Evolutionary conservation across 2,329 filamentous ascomycete genomes (phyloP).

Genomic region (Aciculosporium take): DNA sequence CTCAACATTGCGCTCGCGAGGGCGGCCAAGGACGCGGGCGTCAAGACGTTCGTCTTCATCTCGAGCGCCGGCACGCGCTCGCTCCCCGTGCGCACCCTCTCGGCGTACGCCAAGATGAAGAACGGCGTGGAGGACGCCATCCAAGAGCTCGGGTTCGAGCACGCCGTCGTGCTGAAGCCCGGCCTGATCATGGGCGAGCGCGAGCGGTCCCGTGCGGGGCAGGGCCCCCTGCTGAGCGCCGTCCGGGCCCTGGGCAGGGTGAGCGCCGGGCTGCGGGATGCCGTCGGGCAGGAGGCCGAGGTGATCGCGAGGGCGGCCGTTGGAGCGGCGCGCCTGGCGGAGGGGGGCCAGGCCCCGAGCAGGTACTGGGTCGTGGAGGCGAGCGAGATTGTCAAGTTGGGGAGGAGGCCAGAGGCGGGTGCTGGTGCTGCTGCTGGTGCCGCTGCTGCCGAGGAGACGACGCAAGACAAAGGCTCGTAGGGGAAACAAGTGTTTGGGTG

Average conservation of each 20-base stretch:
- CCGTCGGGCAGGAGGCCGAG: constrained; percentile 57
- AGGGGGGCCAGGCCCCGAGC: constrained; percentile 42
- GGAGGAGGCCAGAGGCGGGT: constrained; percentile 44
- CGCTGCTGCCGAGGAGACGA: not conserved
- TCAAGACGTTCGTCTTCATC: constrained; percentile 63
- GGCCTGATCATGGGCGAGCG: constrained; percentile 63
- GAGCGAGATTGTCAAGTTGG: constrained; percentile 51
- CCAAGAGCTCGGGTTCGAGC: constrained; percentile 57
- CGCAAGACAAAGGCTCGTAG: not conserved
- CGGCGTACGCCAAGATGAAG: constrained; percentile 59
- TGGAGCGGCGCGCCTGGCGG: constrained; percentile 41
- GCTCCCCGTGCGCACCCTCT: constrained; percentile 21
- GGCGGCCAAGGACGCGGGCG: constrained; percentile 58
- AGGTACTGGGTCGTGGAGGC: constrained; percentile 47
- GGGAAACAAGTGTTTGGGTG: not conserved
- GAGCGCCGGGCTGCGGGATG: constrained; percentile 43
- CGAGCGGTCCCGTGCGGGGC: constrained; percentile 43
- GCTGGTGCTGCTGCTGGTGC: constrained; percentile 11
- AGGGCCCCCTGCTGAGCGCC: constrained; percentile 40
- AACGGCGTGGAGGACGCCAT: constrained; percentile 71
- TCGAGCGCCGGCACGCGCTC: constrained; percentile 40
- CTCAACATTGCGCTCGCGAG: constrained; percentile 67
- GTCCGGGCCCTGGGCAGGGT: constrained; percentile 42
- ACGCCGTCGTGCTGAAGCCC: constrained; percentile 59
- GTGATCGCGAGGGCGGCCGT: constrained; percentile 58